Base-by-base conservation (phyloP, 768 basidiomycete species). In the Boletus sp. region DNA sequence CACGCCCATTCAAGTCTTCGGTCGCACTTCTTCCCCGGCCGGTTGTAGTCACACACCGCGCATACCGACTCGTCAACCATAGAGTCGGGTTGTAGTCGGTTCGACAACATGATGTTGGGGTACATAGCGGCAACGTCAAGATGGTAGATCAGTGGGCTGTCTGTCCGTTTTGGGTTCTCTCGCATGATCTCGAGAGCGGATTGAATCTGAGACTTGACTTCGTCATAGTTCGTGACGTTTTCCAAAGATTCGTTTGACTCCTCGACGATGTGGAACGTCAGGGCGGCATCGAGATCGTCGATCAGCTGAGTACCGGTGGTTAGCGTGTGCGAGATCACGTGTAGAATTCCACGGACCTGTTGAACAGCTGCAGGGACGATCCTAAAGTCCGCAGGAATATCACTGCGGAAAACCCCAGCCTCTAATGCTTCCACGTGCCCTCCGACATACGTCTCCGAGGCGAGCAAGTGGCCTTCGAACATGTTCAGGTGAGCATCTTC, bases 41-140 rank as follows among this genome's bases (percentile, higher is more conserved):
- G 83, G 64, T 99, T 99, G 70, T 88, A 98, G 72, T 99, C 97
- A 74, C 97, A 99, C 2, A 98, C 94, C 1, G 97, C 97, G 65
- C 97, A 99, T 17, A 87, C 88, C 19, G 96, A 85, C 70, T 98
- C 97, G 64, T 95, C 93, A 10, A 98, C 88, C 75, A 98, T 90
- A 2, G 97, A 97, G 72, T 99, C 97, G 2, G 97, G 97, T 63
- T 99, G 97, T 2, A 99, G 80, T 33, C 97, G 91, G 68, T 99
- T 99, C 17, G 95, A 98, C 77, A 99, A 87, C 97, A 99, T 99
- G 83, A 99, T 98, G 72, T 98, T 99, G 53, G 97, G 97, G 70
- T 99, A 98, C 97, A 99, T 99, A 58, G 97, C 97, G 3, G 97
- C 97, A 58, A 99, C 97, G 65, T 99, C 97, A 64, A 98, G 74